A percentile compares a stretch with the other conserved stretches of the same genome.
phyloP scores from a whole-genome alignment of 495 filamentous ascomycete genomes.

The Oidiodendron maius region DNA sequence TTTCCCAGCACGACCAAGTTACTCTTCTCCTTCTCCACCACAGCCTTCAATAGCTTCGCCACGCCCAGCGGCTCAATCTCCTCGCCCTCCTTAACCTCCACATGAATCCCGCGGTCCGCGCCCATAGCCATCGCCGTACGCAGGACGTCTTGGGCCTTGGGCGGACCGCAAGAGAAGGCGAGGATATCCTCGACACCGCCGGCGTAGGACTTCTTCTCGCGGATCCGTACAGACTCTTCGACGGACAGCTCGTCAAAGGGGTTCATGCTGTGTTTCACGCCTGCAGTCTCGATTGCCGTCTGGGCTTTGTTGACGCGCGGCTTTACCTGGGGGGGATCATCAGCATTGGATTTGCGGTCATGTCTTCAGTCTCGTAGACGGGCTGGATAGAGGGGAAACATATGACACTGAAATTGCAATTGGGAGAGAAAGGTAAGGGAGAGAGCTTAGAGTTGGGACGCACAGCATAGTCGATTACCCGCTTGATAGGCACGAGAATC shows the following conservation, averaged over 20 bases:
- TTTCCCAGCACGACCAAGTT: constrained; percentile 93
- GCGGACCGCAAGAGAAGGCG: constrained; percentile 78
- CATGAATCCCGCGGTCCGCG: constrained; percentile 83
- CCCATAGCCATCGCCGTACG: constrained; percentile 99
- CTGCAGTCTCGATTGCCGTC: constrained; percentile 84
- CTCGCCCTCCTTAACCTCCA: constrained; percentile 58
- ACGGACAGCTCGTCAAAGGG: constrained; percentile 98
- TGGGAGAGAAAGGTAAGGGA: constrained; percentile 2
- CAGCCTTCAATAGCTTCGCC: constrained; percentile 76
- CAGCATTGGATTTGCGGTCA: neutral
- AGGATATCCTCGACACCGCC: constrained; percentile 77
- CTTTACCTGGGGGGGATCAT: constrained; percentile 65
- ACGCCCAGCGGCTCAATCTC: constrained; percentile 84
- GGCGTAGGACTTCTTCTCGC: constrained; percentile 64
- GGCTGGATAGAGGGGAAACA: neutral
- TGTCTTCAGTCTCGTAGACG: neutral
- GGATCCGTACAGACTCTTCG: constrained; percentile 90
- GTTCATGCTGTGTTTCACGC: constrained; percentile 97
- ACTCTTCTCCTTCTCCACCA: constrained; percentile 73
- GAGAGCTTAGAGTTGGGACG: constrained; percentile 25
- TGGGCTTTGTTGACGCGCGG: constrained; percentile 94
- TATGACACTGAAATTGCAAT: neutral
- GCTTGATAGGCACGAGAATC: constrained; percentile 93
- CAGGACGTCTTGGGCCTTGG: constrained; percentile 79
- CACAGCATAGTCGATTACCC: constrained; percentile 99